These are phyloP conservation scores for Trypethelium eluteriae DNA, from an alignment of 495 filamentous ascomycete genomes.

Conservation along the genomic window DNA sequence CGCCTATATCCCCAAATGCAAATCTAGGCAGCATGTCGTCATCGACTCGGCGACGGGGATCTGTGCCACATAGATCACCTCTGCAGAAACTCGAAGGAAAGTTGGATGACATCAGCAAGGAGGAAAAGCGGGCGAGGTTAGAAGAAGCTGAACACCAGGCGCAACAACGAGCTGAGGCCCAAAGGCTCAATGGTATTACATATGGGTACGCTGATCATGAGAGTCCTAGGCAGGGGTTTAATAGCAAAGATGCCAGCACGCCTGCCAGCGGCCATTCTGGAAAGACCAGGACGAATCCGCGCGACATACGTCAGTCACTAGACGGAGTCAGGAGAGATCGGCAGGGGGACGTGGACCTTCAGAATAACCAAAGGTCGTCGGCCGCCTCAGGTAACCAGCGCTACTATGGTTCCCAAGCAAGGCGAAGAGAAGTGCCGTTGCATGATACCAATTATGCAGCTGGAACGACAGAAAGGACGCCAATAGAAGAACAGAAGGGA, in stretches of 20 bases:
- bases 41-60: conserved; percentile 32
- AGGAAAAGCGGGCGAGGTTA: conserved; percentile 76
- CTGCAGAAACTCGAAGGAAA: conserved; percentile 86
- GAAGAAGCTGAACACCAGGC: conserved; percentile 64
- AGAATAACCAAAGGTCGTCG: neutral
- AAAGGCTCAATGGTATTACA: neutral
- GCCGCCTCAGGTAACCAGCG: neutral
- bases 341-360: neutral
- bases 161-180: conserved; percentile 32
- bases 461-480: neutral
- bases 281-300: neutral
- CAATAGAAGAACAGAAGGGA: neutral
- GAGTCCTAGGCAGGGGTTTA: neutral
- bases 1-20: neutral
- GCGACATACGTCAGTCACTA: neutral
- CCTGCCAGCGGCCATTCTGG: neutral
- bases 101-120: conserved; percentile 80
- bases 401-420: neutral
- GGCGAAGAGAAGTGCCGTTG: neutral
- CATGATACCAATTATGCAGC: conserved; percentile 12
- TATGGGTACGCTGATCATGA: neutral
- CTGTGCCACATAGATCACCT: conserved; percentile 74
- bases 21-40: neutral
- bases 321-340: neutral
- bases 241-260: neutral